Conservation (phyloP, 805 yeast genomes). For the Nakazawaea holstii region DNA sequence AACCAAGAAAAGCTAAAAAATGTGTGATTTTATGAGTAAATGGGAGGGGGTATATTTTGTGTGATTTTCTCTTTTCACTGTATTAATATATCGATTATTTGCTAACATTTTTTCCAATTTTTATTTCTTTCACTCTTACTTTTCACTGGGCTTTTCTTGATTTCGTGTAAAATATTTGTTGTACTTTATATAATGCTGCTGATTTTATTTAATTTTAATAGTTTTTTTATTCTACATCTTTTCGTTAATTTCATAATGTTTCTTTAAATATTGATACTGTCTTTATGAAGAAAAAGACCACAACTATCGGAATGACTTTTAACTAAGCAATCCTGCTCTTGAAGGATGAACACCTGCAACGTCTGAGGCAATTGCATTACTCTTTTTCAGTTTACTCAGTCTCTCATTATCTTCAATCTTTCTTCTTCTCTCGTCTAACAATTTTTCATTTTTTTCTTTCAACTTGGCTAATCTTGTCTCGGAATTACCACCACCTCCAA, state of each 20-base stretch:
- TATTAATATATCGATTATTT: neutral
- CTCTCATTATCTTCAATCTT: slow-evolving; percentile 45
- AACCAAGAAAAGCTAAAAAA: slow-evolving; percentile 40
- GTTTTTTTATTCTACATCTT: neutral
- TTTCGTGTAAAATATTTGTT: neutral
- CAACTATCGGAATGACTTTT: no score
- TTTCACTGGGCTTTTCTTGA: no score
- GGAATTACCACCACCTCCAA: slow-evolving; percentile 97
- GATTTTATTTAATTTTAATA: neutral
- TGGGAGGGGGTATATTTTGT: neutral
- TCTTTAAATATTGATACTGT: no score
- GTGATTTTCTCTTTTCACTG: neutral
- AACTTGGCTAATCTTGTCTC: slow-evolving; percentile 61
- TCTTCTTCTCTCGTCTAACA: slow-evolving; percentile 63
- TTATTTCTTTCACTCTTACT: no score
- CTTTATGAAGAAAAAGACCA: no score
- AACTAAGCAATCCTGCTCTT: slow-evolving; percentile 46
- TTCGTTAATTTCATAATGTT: no score
- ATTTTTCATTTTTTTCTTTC: slow-evolving; percentile 69
- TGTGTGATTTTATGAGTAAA: slow-evolving; percentile 37
- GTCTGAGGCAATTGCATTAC: slow-evolving; percentile 11
- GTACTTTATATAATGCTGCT: neutral
- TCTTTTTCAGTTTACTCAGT: slow-evolving; percentile 30
- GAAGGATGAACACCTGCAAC: slow-evolving; percentile 56
- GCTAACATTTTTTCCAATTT: no score